Conservation (phyloP, 1,284 basidiomycete species). For the Sanghuangporus baumii region DNA sequence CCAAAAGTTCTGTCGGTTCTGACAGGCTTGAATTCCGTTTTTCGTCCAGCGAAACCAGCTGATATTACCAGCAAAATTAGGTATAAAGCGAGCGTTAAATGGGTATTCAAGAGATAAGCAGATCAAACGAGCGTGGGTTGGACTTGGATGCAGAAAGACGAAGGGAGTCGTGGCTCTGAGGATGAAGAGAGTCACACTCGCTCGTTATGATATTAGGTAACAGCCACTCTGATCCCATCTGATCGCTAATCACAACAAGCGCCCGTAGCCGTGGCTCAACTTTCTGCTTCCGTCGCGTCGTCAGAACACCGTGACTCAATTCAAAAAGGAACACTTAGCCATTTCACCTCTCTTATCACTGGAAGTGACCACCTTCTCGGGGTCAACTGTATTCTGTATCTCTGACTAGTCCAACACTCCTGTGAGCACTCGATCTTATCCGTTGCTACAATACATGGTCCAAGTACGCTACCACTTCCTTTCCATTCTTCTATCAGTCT, state of each 20-base stretch:
- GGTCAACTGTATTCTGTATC: no score
- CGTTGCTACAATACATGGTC: no score
- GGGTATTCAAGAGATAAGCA: not conserved
- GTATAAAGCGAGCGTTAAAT: not conserved
- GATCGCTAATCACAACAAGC: not conserved
- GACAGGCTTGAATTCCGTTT: not conserved
- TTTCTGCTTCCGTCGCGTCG: not conserved
- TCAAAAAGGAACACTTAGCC: no score
- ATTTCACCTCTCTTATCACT: no score
- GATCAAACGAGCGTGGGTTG: not conserved
- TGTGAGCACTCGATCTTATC: no score
- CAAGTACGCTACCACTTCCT: no score
- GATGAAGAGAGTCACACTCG: not conserved
- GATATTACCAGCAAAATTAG: not conserved
- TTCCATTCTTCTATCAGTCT: no score
- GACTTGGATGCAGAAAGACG: not conserved
- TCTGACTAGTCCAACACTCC: no score
- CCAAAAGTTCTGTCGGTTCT: not conserved
- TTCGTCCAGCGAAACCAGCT: not conserved
- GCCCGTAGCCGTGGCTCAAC: not conserved
- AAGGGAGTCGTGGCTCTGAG: not conserved
- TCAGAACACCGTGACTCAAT: no score
- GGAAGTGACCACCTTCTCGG: no score
- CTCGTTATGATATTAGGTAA: not conserved
- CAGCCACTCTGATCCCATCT: not conserved